Evolutionary conservation across 345 rosid species (phyloP).

Genomic region (Pugionium cornutum): DNA sequence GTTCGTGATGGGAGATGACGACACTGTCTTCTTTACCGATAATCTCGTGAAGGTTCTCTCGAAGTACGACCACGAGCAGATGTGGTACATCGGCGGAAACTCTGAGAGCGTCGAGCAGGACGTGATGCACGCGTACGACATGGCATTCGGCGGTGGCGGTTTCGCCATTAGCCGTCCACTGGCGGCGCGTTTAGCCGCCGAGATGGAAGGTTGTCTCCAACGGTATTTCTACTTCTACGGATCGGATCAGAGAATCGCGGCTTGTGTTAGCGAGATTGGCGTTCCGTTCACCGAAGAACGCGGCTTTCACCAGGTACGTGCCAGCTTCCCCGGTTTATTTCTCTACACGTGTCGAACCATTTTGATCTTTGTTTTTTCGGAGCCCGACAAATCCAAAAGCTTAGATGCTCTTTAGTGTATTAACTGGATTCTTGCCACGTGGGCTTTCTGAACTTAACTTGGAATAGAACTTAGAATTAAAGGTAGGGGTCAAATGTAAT

Average conservation of each 20-base stretch:
- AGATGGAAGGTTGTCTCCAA: slow-evolving; percentile 68
- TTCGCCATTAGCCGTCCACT: slow-evolving; percentile 72
- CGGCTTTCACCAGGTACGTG: slow-evolving; percentile 88
- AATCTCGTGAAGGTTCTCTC: slow-evolving; percentile 65
- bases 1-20: slow-evolving; percentile 98
- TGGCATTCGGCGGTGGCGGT: slow-evolving; percentile 97
- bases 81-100: slow-evolving; percentile 78
- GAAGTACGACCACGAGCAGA: slow-evolving; percentile 66
- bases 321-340: background rate
- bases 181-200: slow-evolving; percentile 54
- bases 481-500: slow-evolving; percentile 21
- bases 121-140: slow-evolving; percentile 62
- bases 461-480: background rate
- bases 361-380: background rate
- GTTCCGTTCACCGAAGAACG: slow-evolving; percentile 61
- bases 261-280: slow-evolving; percentile 74
- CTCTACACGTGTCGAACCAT: slow-evolving; percentile 30
- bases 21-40: slow-evolving; percentile 65
- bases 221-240: slow-evolving; percentile 74
- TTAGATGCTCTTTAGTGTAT: background rate
- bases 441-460: background rate
- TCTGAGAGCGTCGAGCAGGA: slow-evolving; percentile 86
- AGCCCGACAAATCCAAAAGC: slow-evolving; percentile 32
- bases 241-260: slow-evolving; percentile 78
- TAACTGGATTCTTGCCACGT: slow-evolving; percentile 30